phyloP scores from a whole-genome alignment of 108 stramenopile species.

The Nannochloropsis gaditana region DNA sequence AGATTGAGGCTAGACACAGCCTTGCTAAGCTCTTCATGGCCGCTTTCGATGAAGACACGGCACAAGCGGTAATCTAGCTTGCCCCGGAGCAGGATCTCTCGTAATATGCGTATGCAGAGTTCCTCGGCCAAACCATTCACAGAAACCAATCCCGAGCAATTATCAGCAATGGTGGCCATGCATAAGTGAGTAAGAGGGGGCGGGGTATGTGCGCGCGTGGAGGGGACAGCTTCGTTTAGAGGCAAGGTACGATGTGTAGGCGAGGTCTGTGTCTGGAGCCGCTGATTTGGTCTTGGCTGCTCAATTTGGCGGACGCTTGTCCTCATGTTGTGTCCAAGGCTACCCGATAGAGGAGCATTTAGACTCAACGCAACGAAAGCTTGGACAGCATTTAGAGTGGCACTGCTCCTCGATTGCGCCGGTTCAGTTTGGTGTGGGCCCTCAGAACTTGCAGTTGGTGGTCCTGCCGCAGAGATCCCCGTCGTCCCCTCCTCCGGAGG shows the following conservation, averaged over 20 bases:
- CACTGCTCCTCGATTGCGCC: too few species aligned
- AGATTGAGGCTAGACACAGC: background rate
- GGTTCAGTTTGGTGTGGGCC: too few species aligned
- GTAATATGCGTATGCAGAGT: background rate
- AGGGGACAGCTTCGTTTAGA: background rate
- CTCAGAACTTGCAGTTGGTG: too few species aligned
- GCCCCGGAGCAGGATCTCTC: background rate
- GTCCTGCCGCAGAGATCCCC: too few species aligned
- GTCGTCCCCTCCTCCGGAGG: too few species aligned
- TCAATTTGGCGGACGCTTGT: too few species aligned
- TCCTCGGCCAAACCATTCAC: background rate
- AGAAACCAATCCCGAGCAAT: background rate
- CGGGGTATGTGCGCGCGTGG: slow-evolving; percentile 1
- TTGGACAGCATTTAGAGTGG: too few species aligned
- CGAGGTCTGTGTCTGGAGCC: background rate
- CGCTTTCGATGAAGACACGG: background rate
- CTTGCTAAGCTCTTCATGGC: slow-evolving; percentile 12
- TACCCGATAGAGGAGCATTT: too few species aligned
- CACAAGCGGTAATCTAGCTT: slow-evolving; percentile 1
- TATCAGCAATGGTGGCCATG: background rate
- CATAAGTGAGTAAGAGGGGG: background rate
- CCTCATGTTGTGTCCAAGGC: too few species aligned
- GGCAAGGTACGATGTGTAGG: background rate
- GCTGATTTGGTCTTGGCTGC: too few species aligned
- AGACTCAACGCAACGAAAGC: too few species aligned